These are phyloP conservation scores for Parachlorella kessleri DNA, from an alignment of 139 green algal species.

Conservation along the genomic window DNA sequence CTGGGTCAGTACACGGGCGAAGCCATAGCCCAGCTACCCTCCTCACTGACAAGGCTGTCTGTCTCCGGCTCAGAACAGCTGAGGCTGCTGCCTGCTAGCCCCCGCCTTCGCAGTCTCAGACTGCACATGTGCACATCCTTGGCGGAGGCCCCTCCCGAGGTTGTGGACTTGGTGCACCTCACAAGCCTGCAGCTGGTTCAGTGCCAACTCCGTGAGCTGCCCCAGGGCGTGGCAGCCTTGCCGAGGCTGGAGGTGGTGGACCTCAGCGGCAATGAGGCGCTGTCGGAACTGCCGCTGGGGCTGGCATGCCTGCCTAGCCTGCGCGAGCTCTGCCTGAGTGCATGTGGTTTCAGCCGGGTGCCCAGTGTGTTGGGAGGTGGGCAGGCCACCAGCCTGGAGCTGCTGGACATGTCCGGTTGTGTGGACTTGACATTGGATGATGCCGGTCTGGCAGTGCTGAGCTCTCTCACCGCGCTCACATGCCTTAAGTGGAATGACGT, in stretches of 20 bases:
- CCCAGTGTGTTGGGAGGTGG: too few species aligned
- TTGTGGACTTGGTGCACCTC: not conserved
- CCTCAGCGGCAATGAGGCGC: not conserved
- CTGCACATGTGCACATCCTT: not conserved
- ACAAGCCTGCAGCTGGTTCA: not conserved
- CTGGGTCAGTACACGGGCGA: too few species aligned
- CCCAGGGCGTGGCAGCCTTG: not conserved
- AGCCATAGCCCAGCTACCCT: too few species aligned
- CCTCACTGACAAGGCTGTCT: not conserved
- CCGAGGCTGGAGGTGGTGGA: not conserved
- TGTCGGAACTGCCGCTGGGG: not conserved
- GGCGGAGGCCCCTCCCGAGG: too few species aligned
- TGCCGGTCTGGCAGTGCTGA: too few species aligned
- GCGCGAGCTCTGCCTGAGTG: not conserved
- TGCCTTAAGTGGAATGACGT: too few species aligned
- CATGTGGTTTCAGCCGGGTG: not conserved
- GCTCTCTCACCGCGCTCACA: too few species aligned
- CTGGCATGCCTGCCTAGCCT: not conserved
- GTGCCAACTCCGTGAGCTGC: not conserved
- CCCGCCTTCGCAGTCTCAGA: not conserved
- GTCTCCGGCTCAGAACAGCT: not conserved
- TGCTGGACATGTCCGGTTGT: too few species aligned
- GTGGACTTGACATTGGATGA: too few species aligned
- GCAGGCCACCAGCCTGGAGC: too few species aligned
- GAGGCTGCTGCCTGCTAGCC: not conserved